Percentiles rank a stretch among this genome's conserved stretches.
These are phyloP conservation scores for Ocimum tenuiflorum DNA, from an alignment of 257 asterid species.

Conservation along the genomic window DNA sequence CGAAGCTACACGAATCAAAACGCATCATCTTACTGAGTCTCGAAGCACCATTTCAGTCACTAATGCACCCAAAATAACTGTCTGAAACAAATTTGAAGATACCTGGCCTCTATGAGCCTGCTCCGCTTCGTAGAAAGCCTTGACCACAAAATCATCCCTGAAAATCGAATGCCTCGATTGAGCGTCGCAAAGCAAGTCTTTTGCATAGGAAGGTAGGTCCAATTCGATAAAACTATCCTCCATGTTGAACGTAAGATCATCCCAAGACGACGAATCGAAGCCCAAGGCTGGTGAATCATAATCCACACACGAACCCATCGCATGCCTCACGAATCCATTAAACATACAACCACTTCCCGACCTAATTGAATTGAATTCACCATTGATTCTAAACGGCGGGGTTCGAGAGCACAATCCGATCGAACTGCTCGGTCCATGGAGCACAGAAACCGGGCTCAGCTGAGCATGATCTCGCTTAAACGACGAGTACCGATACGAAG, in stretches of 20 bases:
- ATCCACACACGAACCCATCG: slow-evolving; percentile 67
- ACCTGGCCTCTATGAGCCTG: slow-evolving; percentile 80
- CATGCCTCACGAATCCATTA: slow-evolving; percentile 60
- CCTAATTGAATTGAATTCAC: slow-evolving; percentile 41
- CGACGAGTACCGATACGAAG: slow-evolving; percentile 58
- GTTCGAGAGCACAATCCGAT: slow-evolving; percentile 44
- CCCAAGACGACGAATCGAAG: slow-evolving; percentile 31
- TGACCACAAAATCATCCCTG: slow-evolving; percentile 59
- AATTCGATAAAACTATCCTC: slow-evolving; percentile 50
- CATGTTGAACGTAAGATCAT: slow-evolving; percentile 83
- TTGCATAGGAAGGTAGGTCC: slow-evolving; percentile 50
- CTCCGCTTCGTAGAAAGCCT: slow-evolving; percentile 77
- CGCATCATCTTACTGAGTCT: slow-evolving; percentile 10
- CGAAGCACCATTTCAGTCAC: background rate
- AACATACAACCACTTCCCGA: slow-evolving; percentile 49
- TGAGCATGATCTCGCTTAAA: slow-evolving; percentile 54
- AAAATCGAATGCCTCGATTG: slow-evolving; percentile 66
- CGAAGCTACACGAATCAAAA: slow-evolving; percentile 49
- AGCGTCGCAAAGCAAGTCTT: slow-evolving; percentile 57
- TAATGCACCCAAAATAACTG: background rate
- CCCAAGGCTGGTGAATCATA: slow-evolving; percentile 43
- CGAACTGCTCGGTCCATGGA: slow-evolving; percentile 55
- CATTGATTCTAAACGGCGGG: slow-evolving; percentile 39
- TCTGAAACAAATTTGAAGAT: background rate
- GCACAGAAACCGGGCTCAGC: slow-evolving; percentile 90